Conservation (phyloP, 192 early-diverging fungal genomes). For the Umbelopsis vinacea region DNA sequence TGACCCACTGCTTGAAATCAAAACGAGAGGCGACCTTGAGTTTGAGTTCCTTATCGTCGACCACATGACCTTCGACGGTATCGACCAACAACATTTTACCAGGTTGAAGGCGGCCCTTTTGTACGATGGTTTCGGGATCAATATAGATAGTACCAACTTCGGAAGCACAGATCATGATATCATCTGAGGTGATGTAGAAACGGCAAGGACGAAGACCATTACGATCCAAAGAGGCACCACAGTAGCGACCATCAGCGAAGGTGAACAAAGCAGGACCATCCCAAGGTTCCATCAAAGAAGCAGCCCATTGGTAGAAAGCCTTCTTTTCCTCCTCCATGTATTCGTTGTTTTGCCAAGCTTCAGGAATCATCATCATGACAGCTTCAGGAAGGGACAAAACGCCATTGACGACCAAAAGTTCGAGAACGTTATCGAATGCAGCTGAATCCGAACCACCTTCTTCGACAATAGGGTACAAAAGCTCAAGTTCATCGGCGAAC, state of each 20-base stretch:
- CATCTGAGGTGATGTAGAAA: conserved; percentile 90
- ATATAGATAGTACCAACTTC: conserved; percentile 93
- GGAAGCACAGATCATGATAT: conserved; percentile 97
- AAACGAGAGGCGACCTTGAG: conserved; percentile 66
- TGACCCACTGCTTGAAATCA: conserved; percentile 87
- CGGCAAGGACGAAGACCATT: conserved; percentile 98
- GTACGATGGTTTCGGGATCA: conserved; percentile 75
- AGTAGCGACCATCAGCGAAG: conserved; percentile 96
- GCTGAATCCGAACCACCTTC: conserved; percentile 96
- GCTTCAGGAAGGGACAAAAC: conserved; percentile 91
- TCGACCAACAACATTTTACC: conserved; percentile 98
- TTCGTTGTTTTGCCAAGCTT: conserved; percentile 95
- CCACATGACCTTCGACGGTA: conserved; percentile 85
- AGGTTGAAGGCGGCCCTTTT: conserved; percentile 94
- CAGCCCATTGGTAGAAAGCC: conserved; percentile 97
- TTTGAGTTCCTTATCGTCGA: conserved; percentile 92
- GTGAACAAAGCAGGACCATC: conserved; percentile 98
- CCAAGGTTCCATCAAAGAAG: conserved; percentile 97
- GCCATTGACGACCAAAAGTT: conserved; percentile 91
- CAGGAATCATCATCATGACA: conserved; percentile 99
- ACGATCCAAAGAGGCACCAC: conserved; percentile 97
- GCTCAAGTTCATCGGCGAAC: conserved; percentile 78
- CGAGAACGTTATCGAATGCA: conserved; percentile 96
- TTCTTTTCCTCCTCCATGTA: conserved; percentile 85
- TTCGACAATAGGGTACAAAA: conserved; percentile 93